Conservation (phyloP, 768 basidiomycete genomes). For the Phylloporus sp. region DNA sequence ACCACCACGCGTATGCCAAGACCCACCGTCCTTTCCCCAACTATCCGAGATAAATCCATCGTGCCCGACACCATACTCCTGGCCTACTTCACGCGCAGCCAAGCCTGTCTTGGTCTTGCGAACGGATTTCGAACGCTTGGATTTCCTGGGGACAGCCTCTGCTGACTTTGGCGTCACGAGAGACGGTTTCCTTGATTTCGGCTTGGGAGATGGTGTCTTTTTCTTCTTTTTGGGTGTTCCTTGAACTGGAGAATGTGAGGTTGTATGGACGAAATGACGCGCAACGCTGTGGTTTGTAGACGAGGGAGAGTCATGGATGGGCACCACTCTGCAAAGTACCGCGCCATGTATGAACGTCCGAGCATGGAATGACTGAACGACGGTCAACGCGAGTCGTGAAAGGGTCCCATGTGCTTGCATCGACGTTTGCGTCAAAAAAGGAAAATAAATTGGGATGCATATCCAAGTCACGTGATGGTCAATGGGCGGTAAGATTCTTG, state of each 20-base stretch:
- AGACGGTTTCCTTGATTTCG: background rate
- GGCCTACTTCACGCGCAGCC: background rate
- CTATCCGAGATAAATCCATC: slow-evolving; percentile 11
- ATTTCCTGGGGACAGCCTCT: background rate
- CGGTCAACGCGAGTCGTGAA: slow-evolving; percentile 8
- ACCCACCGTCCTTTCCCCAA: slow-evolving; percentile 28
- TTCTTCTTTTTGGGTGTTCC: background rate
- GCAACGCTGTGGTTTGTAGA: background rate
- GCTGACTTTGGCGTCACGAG: background rate
- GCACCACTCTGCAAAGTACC: background rate
- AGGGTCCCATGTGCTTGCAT: slow-evolving; percentile 9
- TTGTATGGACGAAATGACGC: background rate
- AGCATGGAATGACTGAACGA: slow-evolving; percentile 11
- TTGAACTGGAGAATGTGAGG: background rate
- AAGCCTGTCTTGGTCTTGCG: background rate
- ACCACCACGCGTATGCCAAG: too few relatives aligned
- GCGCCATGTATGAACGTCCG: slow-evolving; percentile 11
- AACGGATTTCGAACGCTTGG: background rate
- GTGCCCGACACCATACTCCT: background rate
- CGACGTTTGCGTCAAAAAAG: background rate
- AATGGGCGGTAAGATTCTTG: too few relatives aligned
- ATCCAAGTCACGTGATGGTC: too few relatives aligned
- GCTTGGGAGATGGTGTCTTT: background rate
- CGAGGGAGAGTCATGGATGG: background rate
- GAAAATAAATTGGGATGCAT: background rate